Evolutionary conservation across 371 early-diverging fungal species (phyloP).

Genomic region (Apophysomyces sp.): DNA sequence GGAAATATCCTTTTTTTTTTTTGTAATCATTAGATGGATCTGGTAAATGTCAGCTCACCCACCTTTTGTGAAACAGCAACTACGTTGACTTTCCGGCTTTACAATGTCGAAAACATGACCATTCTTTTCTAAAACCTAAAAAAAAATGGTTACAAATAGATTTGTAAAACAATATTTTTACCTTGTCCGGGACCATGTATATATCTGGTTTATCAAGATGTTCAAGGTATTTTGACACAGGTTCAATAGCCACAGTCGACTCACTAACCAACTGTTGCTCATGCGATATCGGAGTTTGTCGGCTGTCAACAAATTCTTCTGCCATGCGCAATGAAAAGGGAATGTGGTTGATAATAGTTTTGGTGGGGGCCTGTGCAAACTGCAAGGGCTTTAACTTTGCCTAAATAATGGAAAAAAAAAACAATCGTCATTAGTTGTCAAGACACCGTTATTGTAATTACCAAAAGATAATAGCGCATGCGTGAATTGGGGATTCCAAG

Average conservation of each 20-base stretch:
- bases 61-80: conserved; percentile 88
- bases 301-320: conserved; percentile 29
- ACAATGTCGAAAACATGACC: conserved; percentile 76
- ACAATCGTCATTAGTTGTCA: too few species aligned
- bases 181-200: conserved; percentile 43
- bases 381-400: conserved; percentile 40
- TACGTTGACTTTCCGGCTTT: conserved; percentile 56
- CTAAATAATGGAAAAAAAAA: conserved; percentile 1
- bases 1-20: conserved; percentile 52
- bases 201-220: conserved; percentile 10
- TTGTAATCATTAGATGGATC: conserved; percentile 4
- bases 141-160: conserved; percentile 10
- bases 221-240: conserved; percentile 32
- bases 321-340: conserved; percentile 41
- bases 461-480: conserved; percentile 67
- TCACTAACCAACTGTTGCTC: conserved; percentile 27
- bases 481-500: conserved; percentile 72
- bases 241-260: conserved; percentile 31
- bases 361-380: conserved; percentile 45
- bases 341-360: conserved; percentile 49
- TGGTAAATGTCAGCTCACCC: background rate
- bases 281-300: conserved; percentile 6
- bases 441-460: too few species aligned
- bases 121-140: conserved; percentile 56
- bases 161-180: background rate